Evolutionary conservation across 1,284 basidiomycete genomes (phyloP).

Genomic region (Rhodofomes roseus): DNA sequence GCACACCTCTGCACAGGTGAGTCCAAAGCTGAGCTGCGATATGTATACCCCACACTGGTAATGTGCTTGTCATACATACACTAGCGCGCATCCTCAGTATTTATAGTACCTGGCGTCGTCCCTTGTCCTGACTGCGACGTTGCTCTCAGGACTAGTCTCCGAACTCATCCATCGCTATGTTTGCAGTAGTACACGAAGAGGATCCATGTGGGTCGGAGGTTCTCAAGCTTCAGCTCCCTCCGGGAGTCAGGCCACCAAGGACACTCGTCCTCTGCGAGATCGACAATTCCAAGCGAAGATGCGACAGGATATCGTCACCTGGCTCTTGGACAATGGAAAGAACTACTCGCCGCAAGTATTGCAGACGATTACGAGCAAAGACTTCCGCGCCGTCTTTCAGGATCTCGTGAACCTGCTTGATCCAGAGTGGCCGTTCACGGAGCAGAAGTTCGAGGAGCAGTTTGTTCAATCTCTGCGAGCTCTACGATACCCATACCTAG

Average conservation of each 20-base stretch:
- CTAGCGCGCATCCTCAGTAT: neutral
- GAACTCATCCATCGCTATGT: neutral
- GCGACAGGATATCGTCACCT: slow-evolving; percentile 70
- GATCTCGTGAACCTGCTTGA: slow-evolving; percentile 75
- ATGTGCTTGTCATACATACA: neutral
- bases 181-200: slow-evolving; percentile 55
- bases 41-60: neutral
- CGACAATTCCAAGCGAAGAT: slow-evolving; percentile 67
- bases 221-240: slow-evolving; percentile 42
- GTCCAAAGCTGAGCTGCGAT: slow-evolving; percentile 19
- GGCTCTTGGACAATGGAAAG: slow-evolving; percentile 58
- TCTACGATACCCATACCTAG: slow-evolving; percentile 72
- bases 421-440: slow-evolving; percentile 56
- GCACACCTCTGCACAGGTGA: slow-evolving; percentile 73
- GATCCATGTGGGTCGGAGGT: slow-evolving; percentile 60
- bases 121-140: neutral
- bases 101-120: neutral
- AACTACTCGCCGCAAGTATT: slow-evolving; percentile 67
- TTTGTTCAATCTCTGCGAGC: slow-evolving; percentile 71
- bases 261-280: slow-evolving; percentile 74
- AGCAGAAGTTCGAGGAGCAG: slow-evolving; percentile 75
- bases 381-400: slow-evolving; percentile 79
- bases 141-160: neutral
- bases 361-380: slow-evolving; percentile 73
- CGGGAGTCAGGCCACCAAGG: slow-evolving; percentile 52